Evolutionary conservation across 306 rosid genomes (phyloP), one percentile per base, ranked within the genome.

Genomic region (Vigna mungo): DNA sequence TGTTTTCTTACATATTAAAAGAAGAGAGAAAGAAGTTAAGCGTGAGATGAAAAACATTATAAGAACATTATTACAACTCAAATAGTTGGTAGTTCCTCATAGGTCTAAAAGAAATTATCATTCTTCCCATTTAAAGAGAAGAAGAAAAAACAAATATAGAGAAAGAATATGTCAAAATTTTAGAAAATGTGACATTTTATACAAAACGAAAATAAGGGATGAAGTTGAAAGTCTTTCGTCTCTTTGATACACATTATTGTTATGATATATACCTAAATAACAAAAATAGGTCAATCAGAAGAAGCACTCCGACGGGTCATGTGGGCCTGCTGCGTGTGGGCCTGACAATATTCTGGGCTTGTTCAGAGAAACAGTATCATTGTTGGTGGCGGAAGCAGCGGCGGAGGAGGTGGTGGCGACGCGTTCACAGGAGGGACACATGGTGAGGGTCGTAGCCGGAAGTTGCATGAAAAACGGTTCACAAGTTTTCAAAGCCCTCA

Each of bases 391-490:
- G n/a, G 87, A 89, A 0, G 76, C 75, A 67, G 15, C 39, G 58
- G 88, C 32, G 70, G 87, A 20, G 64, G 86, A 53, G 56, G 56
- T 79, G 90, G 93, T 84, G 34, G 88, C 91, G 9, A 90, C 92
- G 0, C 96, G 88, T 80, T 96, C 98, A 18, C 99, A 96, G 2
- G 99, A 88, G 27, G 99, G 98, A 60, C 99, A 96, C 98, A 96
- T 91, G 20, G 99, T 96, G 79, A 96, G 99, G 0, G 99, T 96
- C 60, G 99, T 96, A 37, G 99, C 97, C 15, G 99, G 99, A 47
- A 87, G 96, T 39, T 92, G 99, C 97, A 89, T 92, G 86, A 86
- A 91, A 54, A 89, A 96, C 30, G 99, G 96, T 36, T 91, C 92
- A 37, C 90, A 85, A 5, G 91, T 76, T 81, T 96, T 96, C 62